Percentiles rank a stretch among this genome's conserved stretches.
Evolutionary conservation across 257 asterid species (phyloP).

Genomic region (Pogostemon cablin): DNA sequence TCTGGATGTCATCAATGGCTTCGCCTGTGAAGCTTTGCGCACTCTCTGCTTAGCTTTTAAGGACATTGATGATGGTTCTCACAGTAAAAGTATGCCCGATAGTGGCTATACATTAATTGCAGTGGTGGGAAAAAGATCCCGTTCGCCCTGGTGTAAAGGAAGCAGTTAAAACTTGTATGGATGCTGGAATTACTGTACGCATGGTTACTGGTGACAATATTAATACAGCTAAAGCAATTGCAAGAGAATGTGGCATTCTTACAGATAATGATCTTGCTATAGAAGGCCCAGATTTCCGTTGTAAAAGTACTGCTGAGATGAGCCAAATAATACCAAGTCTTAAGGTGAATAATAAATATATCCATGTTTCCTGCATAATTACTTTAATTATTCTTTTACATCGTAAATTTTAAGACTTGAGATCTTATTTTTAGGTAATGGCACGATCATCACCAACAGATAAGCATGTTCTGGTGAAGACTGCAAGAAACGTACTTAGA

Average conservation of each 20-base stretch:
- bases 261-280: constrained; percentile 70
- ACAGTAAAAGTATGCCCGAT: constrained; percentile 56
- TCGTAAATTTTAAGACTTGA: constrained; percentile 26
- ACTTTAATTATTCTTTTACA: background rate
- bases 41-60: constrained; percentile 90
- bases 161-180: constrained; percentile 80
- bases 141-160: constrained; percentile 92
- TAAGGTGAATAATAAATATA: constrained; percentile 53
- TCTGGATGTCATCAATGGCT: constrained; percentile 60
- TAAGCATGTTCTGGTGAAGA: constrained; percentile 82
- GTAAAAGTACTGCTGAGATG: constrained; percentile 65
- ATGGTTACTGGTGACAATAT: constrained; percentile 98
- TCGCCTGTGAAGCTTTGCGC: constrained; percentile 80
- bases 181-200: constrained; percentile 89
- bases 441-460: constrained; percentile 96
- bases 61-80: constrained; percentile 54
- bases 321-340: constrained; percentile 67
- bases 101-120: constrained; percentile 78
- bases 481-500: constrained; percentile 58
- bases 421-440: constrained; percentile 70
- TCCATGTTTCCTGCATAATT: constrained; percentile 7
- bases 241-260: constrained; percentile 93
- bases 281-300: constrained; percentile 85
- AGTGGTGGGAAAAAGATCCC: constrained; percentile 95
- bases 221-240: constrained; percentile 93